Percentiles rank a stretch among this genome's conserved stretches.
Conservation (phyloP, 2,329 filamentous ascomycete genomes). For the Microascus cirrosus region DNA sequence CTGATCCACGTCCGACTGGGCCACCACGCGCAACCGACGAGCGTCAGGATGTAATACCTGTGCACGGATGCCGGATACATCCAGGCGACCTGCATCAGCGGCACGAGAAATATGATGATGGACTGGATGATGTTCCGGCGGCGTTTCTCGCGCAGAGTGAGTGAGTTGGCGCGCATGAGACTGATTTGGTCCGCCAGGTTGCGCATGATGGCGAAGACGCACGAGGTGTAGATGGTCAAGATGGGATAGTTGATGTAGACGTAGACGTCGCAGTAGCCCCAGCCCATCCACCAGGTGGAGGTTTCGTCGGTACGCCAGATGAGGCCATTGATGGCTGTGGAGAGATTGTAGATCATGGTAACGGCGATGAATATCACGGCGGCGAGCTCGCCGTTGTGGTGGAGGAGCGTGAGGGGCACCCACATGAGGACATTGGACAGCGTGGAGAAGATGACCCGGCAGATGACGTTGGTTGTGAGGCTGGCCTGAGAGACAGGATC, state of each 20-base stretch:
- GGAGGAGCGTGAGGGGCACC: conserved; percentile 39
- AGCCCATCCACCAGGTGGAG: conserved; percentile 36
- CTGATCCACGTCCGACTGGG: conserved; percentile 35
- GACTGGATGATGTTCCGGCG: conserved; percentile 33
- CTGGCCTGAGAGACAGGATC: conserved; percentile 15
- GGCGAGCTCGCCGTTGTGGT: conserved; percentile 41
- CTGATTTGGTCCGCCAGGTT: conserved; percentile 40
- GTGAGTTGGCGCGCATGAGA: conserved; percentile 26
- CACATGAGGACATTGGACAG: conserved; percentile 32
- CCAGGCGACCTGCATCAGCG: conserved; percentile 35
- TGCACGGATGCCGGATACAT: conserved; percentile 34
- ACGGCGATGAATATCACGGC: conserved; percentile 36
- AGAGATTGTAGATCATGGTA: conserved; percentile 33
- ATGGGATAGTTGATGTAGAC: conserved; percentile 29
- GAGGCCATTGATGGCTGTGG: conserved; percentile 36
- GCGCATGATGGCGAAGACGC: conserved; percentile 42
- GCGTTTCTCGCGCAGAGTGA: conserved; percentile 27
- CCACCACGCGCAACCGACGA: conserved; percentile 36
- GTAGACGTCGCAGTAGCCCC: conserved; percentile 42
- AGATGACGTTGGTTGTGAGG: conserved; percentile 32
- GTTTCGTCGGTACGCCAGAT: conserved; percentile 43
- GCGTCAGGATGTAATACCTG: conserved; percentile 36
- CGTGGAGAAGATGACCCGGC: conserved; percentile 34
- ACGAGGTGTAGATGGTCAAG: conserved; percentile 38
- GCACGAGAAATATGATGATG: conserved; percentile 42